Base-by-base conservation (phyloP, 345 rosid species). In the Aegle marmelos region DNA sequence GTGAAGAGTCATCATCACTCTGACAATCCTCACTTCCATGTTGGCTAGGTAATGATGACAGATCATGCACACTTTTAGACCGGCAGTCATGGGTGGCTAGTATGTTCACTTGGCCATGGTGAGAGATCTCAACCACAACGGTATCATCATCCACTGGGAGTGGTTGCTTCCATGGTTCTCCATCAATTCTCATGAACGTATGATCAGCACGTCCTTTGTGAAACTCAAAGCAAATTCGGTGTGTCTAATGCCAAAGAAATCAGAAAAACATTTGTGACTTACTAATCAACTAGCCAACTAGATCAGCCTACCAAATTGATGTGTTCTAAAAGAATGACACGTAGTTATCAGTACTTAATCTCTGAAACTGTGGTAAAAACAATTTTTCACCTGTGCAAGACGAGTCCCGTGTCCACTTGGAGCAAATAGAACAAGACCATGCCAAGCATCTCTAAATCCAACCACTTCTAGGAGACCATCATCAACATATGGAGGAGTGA, bases 371-470 rank as follows among this genome's bases (percentile, higher is more conserved):
- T 11, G 41, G 37, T 62, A 45, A 65, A 16, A 8, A 31, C 5
- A 7, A 75, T 45, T 75, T 76, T 79, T 53, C 74, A 93, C 98
- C 91, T 95, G 98, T 21, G 98, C 95, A 78, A 92, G 92, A 74
- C 95, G 94, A 76, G 94, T 92, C 64, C 98, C 98, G 69, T 95
- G 98, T 50, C 98, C 97, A 21, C 92, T 88, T 30, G 98, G 95
- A 82, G 98, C 78, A 39, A 87, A 83, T 82, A 95, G 82, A 64
- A 89, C 92, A 59, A 95, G 94, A 76, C 97, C 97, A 79, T 95
- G 98, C 98, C 98, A 95, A 74, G 98, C 98, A 86, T 95, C 92
- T 90, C 91, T 85, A 79, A 93, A 95, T 69, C 98, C 98, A 78
- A 95, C 98, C 56, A 95, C 86, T 80, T 93, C 98, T 1, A 93